Conservation (phyloP, 257 asterid species). For the Fraxinus pennsylvanica region DNA sequence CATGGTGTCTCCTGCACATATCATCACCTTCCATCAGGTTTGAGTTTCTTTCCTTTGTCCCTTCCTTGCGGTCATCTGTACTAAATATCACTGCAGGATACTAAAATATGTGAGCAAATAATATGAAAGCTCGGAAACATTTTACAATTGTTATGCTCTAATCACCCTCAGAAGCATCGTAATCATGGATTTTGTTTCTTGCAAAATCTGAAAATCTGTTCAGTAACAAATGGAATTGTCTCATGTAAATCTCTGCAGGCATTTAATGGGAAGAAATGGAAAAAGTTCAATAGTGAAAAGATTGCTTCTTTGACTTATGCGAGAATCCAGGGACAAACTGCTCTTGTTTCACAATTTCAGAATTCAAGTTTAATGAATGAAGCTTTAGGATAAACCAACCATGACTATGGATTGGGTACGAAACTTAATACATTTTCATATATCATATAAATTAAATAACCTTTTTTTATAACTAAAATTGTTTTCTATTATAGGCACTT, state of each 20-base stretch:
- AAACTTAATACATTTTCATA: too few species aligned
- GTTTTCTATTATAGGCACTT: too few species aligned
- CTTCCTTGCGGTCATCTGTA: background rate
- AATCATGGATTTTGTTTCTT: background rate
- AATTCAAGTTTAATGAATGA: slow-evolving; percentile 97
- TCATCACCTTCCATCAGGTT: slow-evolving; percentile 81
- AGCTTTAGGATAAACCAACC: slow-evolving; percentile 22
- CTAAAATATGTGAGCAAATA: background rate
- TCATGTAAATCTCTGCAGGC: slow-evolving; percentile 39
- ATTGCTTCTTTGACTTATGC: slow-evolving; percentile 97
- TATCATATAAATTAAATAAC: too few species aligned
- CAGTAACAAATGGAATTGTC: background rate
- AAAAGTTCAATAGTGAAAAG: slow-evolving; percentile 91
- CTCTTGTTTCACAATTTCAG: slow-evolving; percentile 87
- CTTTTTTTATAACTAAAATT: too few species aligned
- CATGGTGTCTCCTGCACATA: slow-evolving; percentile 83
- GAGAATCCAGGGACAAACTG: slow-evolving; percentile 84
- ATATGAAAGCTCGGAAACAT: background rate
- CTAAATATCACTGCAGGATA: background rate
- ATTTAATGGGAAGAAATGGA: slow-evolving; percentile 97
- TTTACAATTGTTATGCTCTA: background rate
- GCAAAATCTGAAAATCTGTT: background rate
- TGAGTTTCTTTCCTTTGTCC: slow-evolving; percentile 19
- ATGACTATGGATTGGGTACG: too few species aligned
- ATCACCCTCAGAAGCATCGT: background rate